Percentiles rank a stretch among this genome's conserved stretches.
phyloP scores from a whole-genome alignment of 108 stramenopile species.

The Seminavis robusta region DNA sequence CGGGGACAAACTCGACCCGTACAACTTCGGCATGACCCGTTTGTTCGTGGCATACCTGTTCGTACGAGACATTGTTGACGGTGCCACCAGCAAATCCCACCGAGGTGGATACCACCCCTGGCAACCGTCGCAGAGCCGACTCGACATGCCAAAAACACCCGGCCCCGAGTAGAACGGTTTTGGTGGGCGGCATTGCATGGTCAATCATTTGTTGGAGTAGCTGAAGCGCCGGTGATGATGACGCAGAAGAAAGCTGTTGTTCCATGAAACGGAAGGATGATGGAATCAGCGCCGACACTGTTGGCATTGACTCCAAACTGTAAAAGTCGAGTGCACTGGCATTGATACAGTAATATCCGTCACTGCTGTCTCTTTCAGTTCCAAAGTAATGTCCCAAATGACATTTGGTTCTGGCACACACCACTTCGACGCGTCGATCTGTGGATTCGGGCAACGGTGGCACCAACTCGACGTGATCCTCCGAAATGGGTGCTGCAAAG shows the following conservation, averaged over 20 bases:
- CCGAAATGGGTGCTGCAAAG: conserved; percentile 15
- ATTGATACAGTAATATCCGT: conserved; percentile 32
- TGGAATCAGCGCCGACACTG: not conserved
- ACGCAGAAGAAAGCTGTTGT: too few relatives aligned
- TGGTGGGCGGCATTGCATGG: too few relatives aligned
- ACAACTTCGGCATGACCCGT: conserved; percentile 65
- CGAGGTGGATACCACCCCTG: conserved; percentile 22
- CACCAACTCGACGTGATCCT: conserved; percentile 10
- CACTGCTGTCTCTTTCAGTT: conserved; percentile 2
- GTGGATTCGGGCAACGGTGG: not conserved
- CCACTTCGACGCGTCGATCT: conserved; percentile 24
- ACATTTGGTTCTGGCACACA: conserved; percentile 10
- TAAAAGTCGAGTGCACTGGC: conserved; percentile 21
- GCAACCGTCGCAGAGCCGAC: conserved; percentile 33
- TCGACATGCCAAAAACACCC: conserved; percentile 39
- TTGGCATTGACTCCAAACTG: too few relatives aligned
- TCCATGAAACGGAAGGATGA: too few relatives aligned
- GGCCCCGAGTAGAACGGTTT: conserved; percentile 7
- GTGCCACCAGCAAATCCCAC: conserved; percentile 52
- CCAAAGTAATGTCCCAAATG: conserved; percentile 34
- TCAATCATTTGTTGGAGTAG: too few relatives aligned
- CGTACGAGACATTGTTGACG: conserved; percentile 28
- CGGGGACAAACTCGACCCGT: conserved; percentile 44
- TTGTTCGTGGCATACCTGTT: conserved; percentile 34
- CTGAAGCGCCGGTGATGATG: too few relatives aligned